These are phyloP conservation scores for Orbilia blumenaviensis DNA, from an alignment of 2,329 filamentous ascomycete genomes.

Conservation along the genomic window DNA sequence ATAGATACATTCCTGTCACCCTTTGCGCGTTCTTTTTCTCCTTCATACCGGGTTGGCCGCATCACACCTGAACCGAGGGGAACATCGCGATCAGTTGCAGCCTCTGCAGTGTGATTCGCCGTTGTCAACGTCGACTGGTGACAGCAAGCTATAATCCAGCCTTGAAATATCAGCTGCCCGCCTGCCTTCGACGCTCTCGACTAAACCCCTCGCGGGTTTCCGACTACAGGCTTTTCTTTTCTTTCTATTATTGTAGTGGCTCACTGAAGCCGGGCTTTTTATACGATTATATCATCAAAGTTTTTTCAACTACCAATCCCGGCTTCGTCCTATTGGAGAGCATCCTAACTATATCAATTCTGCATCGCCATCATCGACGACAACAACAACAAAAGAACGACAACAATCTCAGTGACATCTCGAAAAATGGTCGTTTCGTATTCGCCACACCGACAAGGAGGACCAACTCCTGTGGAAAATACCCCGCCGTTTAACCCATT, in stretches of 20 bases:
- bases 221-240: neutral
- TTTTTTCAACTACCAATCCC: slow-evolving; percentile 10
- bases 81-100: neutral
- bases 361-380: no score
- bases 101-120: neutral
- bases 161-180: slow-evolving; percentile 41
- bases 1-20: slow-evolving; percentile 48
- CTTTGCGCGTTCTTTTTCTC: slow-evolving; percentile 46
- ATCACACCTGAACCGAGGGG: slow-evolving; percentile 33
- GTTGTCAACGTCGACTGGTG: neutral
- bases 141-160: neutral
- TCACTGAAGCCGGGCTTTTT: neutral
- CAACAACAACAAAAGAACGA: no score
- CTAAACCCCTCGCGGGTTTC: slow-evolving; percentile 9
- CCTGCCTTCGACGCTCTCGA: neutral
- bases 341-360: neutral
- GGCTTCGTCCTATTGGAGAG: neutral
- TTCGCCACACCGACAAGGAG: slow-evolving; percentile 57
- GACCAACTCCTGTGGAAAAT: slow-evolving; percentile 56
- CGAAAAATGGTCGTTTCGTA: slow-evolving; percentile 56
- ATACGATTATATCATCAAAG: slow-evolving; percentile 36
- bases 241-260: slow-evolving; percentile 26
- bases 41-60: slow-evolving; percentile 37
- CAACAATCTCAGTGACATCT: neutral
- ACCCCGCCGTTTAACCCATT: slow-evolving; percentile 56